A percentile compares a stretch with the other conserved stretches of the same genome.
phyloP scores from a whole-genome alignment of 495 filamentous ascomycete genomes.

The Cudoniella acicularis region DNA sequence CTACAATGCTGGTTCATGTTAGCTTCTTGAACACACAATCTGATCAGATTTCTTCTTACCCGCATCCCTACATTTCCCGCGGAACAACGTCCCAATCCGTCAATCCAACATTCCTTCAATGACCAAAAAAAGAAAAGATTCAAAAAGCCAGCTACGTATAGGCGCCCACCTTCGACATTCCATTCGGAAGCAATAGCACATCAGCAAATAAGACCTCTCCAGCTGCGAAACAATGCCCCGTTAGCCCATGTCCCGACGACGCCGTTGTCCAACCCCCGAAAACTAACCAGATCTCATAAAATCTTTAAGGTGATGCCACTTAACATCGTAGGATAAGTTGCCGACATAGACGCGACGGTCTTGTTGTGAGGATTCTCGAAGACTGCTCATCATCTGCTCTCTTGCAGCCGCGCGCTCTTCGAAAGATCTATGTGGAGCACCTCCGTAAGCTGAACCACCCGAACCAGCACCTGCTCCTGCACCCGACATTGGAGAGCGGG shows the following conservation, averaged over 20 bases:
- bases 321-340: conserved; percentile 98
- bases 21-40: conserved; percentile 9
- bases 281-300: conserved; percentile 98
- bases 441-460: conserved; percentile 50
- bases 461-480: conserved; percentile 62
- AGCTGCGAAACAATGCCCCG: conserved; percentile 50
- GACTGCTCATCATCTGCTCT: conserved; percentile 92
- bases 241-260: conserved; percentile 11
- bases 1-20: conserved; percentile 79
- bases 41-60: conserved; percentile 56
- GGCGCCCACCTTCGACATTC: conserved; percentile 99
- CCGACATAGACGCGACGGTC: conserved; percentile 96
- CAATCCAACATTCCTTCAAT: conserved; percentile 98
- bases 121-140: conserved; percentile 63
- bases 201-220: conserved; percentile 99
- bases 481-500: conserved; percentile 82
- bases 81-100: conserved; percentile 95
- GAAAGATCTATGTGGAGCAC: conserved; percentile 64
- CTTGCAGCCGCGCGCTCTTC: conserved; percentile 84
- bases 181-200: conserved; percentile 99
- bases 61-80: conserved; percentile 98
- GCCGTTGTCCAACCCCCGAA: background rate
- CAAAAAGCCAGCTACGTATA: conserved; percentile 84
- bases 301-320: conserved; percentile 99
- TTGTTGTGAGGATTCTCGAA: conserved; percentile 92